Evolutionary conservation across 805 yeast genomes (phyloP), one percentile per base, ranked within the genome.

Genomic region (Candida arabinofermentans): DNA sequence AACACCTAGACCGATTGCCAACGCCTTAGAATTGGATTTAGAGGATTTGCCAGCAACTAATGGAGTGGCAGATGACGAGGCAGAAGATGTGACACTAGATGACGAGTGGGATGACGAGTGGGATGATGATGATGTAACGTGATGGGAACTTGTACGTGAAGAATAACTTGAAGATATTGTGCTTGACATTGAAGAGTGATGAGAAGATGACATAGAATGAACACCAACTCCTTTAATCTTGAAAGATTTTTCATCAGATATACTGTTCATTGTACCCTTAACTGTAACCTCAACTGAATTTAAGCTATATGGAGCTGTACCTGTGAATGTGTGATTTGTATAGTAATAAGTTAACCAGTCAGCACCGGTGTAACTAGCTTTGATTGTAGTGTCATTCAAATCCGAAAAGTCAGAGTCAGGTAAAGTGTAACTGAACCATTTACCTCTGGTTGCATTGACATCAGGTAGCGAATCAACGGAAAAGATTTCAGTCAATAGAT

Each of bases 1-100:
- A n/a, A 86, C 90, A 41, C 96, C 97, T 45, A 90, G 74, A 1
- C 90, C 96, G 57, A 91, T 85, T 0, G 96, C 96, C n/a, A 86
- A 68, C 2, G 76, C 74, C 49, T 75, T 82, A 17, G 35, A 33
- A 39, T 67, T 70, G 34, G 62, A 64, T 7, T 16, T 13, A 27
- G 58, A 40, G 46, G 38, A 37, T 41, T 40, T 32, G 40, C 39
- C 35, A 23, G 51, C 38, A 13, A 18, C 4, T n/a, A 44, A 33
- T 14, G 45, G 17, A 19, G 24, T 13, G 13, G 46, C 27, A 23
- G 42, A 22, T 2, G 41, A 33, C 5, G 43, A 32, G 2, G 40
- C 17, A 18, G 43, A 26, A 29, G 45, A 32, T 7, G 39, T 22
- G 5, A 45, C 13, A 24, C 37, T 22, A 23, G 46, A 14, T 2